Evolutionary conservation across 2,329 filamentous ascomycete species (phyloP).

Genomic region (Botrytis cinerea): DNA sequence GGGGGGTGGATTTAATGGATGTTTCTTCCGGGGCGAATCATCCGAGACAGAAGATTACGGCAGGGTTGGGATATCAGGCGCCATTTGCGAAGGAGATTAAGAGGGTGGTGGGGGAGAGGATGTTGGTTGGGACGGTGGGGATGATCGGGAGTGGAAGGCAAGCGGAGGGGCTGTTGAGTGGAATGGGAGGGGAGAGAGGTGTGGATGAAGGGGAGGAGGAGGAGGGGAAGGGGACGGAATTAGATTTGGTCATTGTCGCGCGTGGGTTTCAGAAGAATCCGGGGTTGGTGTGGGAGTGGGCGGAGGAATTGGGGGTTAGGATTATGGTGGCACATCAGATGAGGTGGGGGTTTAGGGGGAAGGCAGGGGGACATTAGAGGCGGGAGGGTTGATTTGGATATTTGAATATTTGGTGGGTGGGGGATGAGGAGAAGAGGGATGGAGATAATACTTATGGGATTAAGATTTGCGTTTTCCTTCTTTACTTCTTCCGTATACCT

Average conservation of each 20-base stretch:
- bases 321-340: constrained; percentile 56
- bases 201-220: not conserved
- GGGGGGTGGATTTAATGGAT: constrained; percentile 74
- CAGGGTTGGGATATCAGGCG: constrained; percentile 68
- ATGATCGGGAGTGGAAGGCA: constrained; percentile 49
- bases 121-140: constrained; percentile 51
- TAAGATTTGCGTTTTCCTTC: not conserved
- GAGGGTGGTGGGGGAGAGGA: constrained; percentile 65
- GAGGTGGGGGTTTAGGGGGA: constrained; percentile 55
- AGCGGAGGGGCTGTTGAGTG: constrained; percentile 52
- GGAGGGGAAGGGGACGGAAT: constrained; percentile 44
- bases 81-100: constrained; percentile 71
- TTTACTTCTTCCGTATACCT: not conserved
- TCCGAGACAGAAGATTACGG: constrained; percentile 56
- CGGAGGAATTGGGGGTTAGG: constrained; percentile 52
- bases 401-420: not conserved
- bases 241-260: constrained; percentile 54
- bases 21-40: constrained; percentile 69
- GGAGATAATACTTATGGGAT: not conserved
- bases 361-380: constrained; percentile 31
- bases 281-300: constrained; percentile 56
- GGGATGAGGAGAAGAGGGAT: not conserved
- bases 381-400: not conserved
- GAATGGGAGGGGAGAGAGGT: constrained; percentile 40
- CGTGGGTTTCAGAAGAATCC: constrained; percentile 62